phyloP scores from a whole-genome alignment of 345 rosid genomes.

The Arabidopsis arenosa region DNA sequence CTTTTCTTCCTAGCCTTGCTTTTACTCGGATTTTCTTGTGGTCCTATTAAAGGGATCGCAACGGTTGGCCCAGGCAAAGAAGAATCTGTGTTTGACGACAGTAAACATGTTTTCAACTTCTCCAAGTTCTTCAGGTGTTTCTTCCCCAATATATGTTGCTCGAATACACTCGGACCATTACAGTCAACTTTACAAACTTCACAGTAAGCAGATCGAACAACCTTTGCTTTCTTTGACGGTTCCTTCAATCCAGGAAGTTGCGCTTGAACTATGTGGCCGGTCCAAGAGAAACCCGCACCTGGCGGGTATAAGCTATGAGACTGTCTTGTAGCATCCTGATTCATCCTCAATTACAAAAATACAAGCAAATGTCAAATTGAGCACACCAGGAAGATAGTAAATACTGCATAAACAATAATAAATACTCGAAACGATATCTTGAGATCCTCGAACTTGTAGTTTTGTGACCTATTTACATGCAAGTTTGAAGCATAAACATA shows the following conservation, averaged over 20 bases:
- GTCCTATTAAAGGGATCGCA: slow-evolving; percentile 42
- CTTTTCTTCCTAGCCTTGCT: slow-evolving; percentile 42
- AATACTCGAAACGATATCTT: background rate
- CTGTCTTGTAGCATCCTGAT: slow-evolving; percentile 31
- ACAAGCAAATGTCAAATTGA: background rate
- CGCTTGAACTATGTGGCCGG: slow-evolving; percentile 32
- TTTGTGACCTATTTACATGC: background rate
- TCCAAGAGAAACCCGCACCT: slow-evolving; percentile 16
- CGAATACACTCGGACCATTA: slow-evolving; percentile 41
- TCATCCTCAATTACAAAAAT: slow-evolving; percentile 3
- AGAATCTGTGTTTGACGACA: background rate
- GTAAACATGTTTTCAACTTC: slow-evolving; percentile 27
- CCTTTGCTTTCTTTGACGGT: slow-evolving; percentile 38
- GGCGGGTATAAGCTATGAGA: slow-evolving; percentile 30
- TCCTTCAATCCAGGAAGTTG: slow-evolving; percentile 30
- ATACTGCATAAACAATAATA: background rate
- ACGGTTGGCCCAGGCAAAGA: slow-evolving; percentile 24
- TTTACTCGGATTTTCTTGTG: slow-evolving; percentile 41
- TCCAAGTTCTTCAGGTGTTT: slow-evolving; percentile 47
- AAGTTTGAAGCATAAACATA: background rate
- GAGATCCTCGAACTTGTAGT: background rate
- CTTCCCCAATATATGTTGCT: slow-evolving; percentile 49
- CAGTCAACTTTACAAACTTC: slow-evolving; percentile 45
- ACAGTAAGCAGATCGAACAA: slow-evolving; percentile 39
- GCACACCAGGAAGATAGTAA: background rate